Evolutionary conservation across 192 early-diverging fungal genomes (phyloP), one percentile per base, ranked within the genome.

Genomic region (Podila verticillata): DNA sequence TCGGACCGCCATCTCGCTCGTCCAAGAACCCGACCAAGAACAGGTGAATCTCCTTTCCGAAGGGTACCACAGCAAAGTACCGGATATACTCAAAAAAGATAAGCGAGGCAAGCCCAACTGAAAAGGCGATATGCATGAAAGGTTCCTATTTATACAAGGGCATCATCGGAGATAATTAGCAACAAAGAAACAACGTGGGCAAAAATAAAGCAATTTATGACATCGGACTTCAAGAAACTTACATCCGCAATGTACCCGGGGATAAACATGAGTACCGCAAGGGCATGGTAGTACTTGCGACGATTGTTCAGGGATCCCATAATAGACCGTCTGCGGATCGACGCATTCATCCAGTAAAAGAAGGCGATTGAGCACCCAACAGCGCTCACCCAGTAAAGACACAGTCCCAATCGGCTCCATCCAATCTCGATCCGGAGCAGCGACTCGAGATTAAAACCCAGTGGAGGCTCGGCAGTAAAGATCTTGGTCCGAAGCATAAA

Each of bases 21-120:
- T 97, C 96, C n/a, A 95, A 84, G 80, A 99, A 99, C 36, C 87
- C 85, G 22, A 84, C 75, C 74, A 98, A 61, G 70, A 97, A 98
- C 15, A 81, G 61, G 36, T 93, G 84, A 5, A 99, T 85, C 47
- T 75, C 70, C 10, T 83, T 82, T 7, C 90, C 92, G 26, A 88
- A 74, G 1, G 93, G 93, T 65, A 86, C 89, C 2, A 98, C 75
- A 31, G 86, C 87, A 79, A 93, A 92, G 56, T 89, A 89, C 1
- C 97, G 93, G 59, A 97, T 78, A 60, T 91, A 91, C 72, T 99
- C 97, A 20, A 92, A 72, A 60, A 91, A 89, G 28, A 96, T 93
- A 56, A 97, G 86, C 3, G 68, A 81, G 1, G 87, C 73, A 28
- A 96, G 72, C 2, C 95, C 95, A 3, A 93, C 92, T 0, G 91